Evolutionary conservation across 2,329 filamentous ascomycete genomes (phyloP), one percentile per base, ranked within the genome.

Genomic region (Aspergillus eucalypticola): DNA sequence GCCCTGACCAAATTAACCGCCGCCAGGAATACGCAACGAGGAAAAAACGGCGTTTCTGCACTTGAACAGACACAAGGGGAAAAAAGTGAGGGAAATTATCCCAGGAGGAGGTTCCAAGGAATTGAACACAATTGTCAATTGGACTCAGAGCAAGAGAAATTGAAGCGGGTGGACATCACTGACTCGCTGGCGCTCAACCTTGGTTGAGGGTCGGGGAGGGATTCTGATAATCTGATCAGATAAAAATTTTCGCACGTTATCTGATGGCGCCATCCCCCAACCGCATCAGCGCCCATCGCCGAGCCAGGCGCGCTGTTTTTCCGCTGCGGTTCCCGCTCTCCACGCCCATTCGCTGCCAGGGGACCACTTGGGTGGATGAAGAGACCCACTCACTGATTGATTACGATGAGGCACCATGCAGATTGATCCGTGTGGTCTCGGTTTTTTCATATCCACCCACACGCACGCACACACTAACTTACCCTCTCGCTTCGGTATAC

Each of bases 191-290:
- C 21, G 6, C 46, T 21, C 35, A 53, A 52, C 46, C 49, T 44
- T 53, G 49, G 27, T 52, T 19, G 19, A 59, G 39, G 23, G 39
- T 27, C 29, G 23, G 38, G 46, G 27, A 48, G 15, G 32, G 48
- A 44, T 58, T 35, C 61, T 41, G 64, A 64, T 67, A 65, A 67
- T 67, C 66, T 65, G 60, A 66, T 67, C 64, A 64, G 66, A 67
- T 67, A 66, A 67, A 66, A 67, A 59, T 60, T 66, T 65, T 63
- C 60, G 49, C 62, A 51, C 49, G 60, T 67, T 67, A 67, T 67
- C 66, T 60, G 66, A 67, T 67, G 66, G 66, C 60, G 58, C 64
- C 64, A 66, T 63, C 54, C 60, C 60, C 27, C 38, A 41, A 39
- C 49, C 15, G 44, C 49, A 60, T 17, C 13, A 25, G 27, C 51